Evolutionary conservation across 2,329 filamentous ascomycete genomes (phyloP), one percentile per base, ranked within the genome.

Genomic region (Xylaria digitata): DNA sequence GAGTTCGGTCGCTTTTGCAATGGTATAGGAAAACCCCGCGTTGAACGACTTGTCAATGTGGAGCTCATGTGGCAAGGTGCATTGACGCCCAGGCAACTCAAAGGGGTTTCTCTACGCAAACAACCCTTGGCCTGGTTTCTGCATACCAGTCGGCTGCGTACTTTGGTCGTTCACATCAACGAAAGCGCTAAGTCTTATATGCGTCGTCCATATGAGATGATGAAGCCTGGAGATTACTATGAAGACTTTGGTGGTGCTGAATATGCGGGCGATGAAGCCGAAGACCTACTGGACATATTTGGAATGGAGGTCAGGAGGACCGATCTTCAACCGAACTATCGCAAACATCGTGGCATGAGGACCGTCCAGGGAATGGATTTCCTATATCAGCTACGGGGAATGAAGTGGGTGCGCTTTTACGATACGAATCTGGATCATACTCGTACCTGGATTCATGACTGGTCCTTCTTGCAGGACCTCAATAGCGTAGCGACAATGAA

Each of bases 1-100:
- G 84, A 86, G 72, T 81, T 83, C 71, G 80, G 80, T 59, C 79
- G 82, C 49, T 86, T 86, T 69, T 79, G 78, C 60, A 71, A 70
- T 1, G 80, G 82, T 0, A 85, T 85, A 23, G 77, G 79, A 0
- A 43, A 34, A 0, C 70, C 75, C 3, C 78, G 82, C 0, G 65
- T 81, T 0, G 78, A 82, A n/a, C 76, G 83, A 0, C 48, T 86
- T 0, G 82, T 81, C 56, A 76, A 83, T 37, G 64, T 86, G 0
- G 82, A 85, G 66, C 48, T 86, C 0, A 71, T 83, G 1, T 84
- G 81, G 74, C 69, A 68, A 4, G 70, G 68, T 7, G 52, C 53
- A 5, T 26, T 64, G 7, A 67, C 61, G 34, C 65, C 63, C 9
- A 2, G 43, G 21, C 46, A 68, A 30, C 0, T 1, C 0, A 57